Evolutionary conservation across 129 eudicot genomes (phyloP).

Genomic region (Silybum marianum): DNA sequence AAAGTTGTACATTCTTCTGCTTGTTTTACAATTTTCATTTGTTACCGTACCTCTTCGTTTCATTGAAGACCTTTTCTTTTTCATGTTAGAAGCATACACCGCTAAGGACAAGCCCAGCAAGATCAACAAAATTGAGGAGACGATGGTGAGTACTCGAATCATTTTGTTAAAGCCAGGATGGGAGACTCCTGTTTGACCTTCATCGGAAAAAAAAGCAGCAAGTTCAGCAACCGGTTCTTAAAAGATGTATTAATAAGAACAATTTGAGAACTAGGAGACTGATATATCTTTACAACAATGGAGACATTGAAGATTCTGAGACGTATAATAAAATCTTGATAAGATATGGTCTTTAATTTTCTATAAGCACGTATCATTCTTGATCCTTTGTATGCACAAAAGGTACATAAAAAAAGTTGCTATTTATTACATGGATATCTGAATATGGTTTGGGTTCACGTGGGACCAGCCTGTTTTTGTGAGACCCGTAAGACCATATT

Average conservation of each 20-base stretch:
- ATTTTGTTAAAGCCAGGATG: background rate
- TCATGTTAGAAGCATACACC: background rate
- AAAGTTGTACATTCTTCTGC: background rate
- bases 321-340: no score
- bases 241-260: no score
- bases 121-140: background rate
- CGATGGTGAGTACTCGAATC: background rate
- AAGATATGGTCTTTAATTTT: no score
- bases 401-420: background rate
- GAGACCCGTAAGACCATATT: no score
- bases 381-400: no score
- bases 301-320: background rate
- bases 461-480: no score
- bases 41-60: background rate
- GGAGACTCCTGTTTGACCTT: constrained; percentile 6
- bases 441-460: no score
- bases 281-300: background rate
- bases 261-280: no score
- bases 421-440: no score
- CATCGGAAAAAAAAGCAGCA: background rate
- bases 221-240: no score
- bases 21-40: background rate
- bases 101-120: background rate
- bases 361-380: no score
- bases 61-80: constrained; percentile 12